Percentiles rank a stretch among this genome's conserved stretches.
Conservation (phyloP, 495 filamentous ascomycete genomes). For the Penicillium mononematosum region DNA sequence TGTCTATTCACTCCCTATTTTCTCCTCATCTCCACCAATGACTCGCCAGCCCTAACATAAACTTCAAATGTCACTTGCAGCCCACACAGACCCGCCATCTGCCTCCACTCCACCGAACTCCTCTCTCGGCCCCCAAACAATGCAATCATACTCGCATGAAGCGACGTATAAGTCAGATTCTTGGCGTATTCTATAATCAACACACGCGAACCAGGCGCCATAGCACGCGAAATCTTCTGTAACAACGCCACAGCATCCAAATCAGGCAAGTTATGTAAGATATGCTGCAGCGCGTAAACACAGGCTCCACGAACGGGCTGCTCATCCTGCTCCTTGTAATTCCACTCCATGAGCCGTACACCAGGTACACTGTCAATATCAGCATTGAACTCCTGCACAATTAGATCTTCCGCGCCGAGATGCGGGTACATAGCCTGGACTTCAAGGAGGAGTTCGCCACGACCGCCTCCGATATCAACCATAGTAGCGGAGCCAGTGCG, state of each 20-base stretch:
- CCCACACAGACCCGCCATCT: slow-evolving; percentile 32
- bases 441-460: slow-evolving; percentile 50
- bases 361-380: slow-evolving; percentile 30
- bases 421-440: slow-evolving; percentile 44
- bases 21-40: slow-evolving; percentile 40
- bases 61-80: slow-evolving; percentile 37
- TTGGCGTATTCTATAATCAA: slow-evolving; percentile 45
- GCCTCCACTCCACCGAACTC: slow-evolving; percentile 33
- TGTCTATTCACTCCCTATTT: background rate
- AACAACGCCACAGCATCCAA: slow-evolving; percentile 38
- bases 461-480: slow-evolving; percentile 57
- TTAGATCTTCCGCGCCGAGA: slow-evolving; percentile 35
- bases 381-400: slow-evolving; percentile 49
- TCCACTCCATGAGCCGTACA: slow-evolving; percentile 35
- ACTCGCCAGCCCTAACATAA: slow-evolving; percentile 35
- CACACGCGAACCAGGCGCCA: slow-evolving; percentile 46
- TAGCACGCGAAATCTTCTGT: slow-evolving; percentile 43
- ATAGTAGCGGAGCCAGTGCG: slow-evolving; percentile 24
- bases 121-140: slow-evolving; percentile 38
- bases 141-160: slow-evolving; percentile 41
- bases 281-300: slow-evolving; percentile 44
- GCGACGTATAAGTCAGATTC: slow-evolving; percentile 31
- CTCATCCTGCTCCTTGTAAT: slow-evolving; percentile 32
- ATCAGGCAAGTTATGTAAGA: slow-evolving; percentile 46
- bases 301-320: slow-evolving; percentile 41